Base-by-base conservation (phyloP, 2,329 filamentous ascomycete genomes). In the Parastagonospora nodorum region DNA sequence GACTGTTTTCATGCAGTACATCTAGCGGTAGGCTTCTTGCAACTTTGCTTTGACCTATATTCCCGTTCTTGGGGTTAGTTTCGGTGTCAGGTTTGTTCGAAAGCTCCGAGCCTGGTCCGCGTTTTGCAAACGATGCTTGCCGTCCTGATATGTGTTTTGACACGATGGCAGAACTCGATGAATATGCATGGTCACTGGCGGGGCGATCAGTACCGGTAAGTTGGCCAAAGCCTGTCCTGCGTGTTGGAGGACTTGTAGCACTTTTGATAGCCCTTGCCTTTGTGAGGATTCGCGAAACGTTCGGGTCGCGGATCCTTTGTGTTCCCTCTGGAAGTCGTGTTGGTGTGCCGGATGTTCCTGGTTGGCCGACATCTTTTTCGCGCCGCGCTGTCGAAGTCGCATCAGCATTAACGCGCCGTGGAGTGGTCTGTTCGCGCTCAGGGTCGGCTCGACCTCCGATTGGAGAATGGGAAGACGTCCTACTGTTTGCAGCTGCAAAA, bases 391-490 rank as follows among this genome's bases (percentile, higher is more conserved):
- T 10, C 9, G 16, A 30, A 35, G 37, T 24, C 32, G 45, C 12
- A 29, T 43, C 32, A 8, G 19, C 28, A 11, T 42, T 29, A 8
- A 45, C 55, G 45, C 45, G 50, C 41, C 48, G 28, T 12, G 35
- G 33, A 15, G 43, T 45, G 57, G 48, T 41, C 55, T 42, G 55
- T 54, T 54, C 57, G 28, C 41, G 42, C 24, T 51, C 24, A 27
- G 38, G 32, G 10, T 46, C 57, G 43, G 57, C 40, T 30, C 41
- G 35, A 43, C 24, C 27, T 36, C 55, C 38, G 50, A 55, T 51
- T 50, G 47, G 45, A 30, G 30, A 24, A 31, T 36, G 19, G 8
- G 42, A 29, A 2, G 19, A 24, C 19, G 9, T 28, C 29, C 15
- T 30, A 11, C 11, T 24, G n/a, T 35, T 16, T 4, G 15, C 28